phyloP scores from a whole-genome alignment of 2,329 filamentous ascomycete species.

The Ascochyta viciae-villosae region DNA sequence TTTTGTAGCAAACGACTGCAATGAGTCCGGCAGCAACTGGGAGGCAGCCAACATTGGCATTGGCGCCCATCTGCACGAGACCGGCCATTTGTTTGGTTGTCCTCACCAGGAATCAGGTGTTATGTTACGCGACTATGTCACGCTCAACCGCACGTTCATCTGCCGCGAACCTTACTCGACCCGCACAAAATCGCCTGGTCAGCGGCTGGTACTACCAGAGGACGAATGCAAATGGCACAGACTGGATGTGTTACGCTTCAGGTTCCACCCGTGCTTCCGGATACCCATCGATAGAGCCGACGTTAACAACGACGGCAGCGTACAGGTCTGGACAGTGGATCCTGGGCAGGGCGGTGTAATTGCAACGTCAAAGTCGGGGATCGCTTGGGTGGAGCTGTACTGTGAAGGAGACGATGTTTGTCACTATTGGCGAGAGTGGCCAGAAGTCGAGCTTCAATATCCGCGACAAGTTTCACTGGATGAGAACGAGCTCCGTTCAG shows the following conservation, averaged over 20 bases:
- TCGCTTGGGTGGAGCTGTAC: slow-evolving; percentile 86
- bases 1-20: slow-evolving; percentile 82
- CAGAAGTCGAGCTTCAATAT: slow-evolving; percentile 64
- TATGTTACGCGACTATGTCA: slow-evolving; percentile 89
- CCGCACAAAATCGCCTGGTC: slow-evolving; percentile 80
- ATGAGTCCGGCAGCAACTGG: slow-evolving; percentile 89
- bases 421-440: slow-evolving; percentile 81
- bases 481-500: slow-evolving; percentile 75
- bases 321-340: slow-evolving; percentile 87
- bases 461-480: slow-evolving; percentile 77
- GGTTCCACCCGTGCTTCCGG: slow-evolving; percentile 87
- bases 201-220: slow-evolving; percentile 72
- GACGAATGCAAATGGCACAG: slow-evolving; percentile 94
- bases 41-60: slow-evolving; percentile 95
- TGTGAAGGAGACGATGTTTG: slow-evolving; percentile 82
- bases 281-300: slow-evolving; percentile 74
- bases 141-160: slow-evolving; percentile 82
- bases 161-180: slow-evolving; percentile 85
- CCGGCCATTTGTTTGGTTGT: slow-evolving; percentile 87
- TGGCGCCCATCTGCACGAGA: slow-evolving; percentile 89
- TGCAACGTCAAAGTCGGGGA: slow-evolving; percentile 80
- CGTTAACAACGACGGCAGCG: slow-evolving; percentile 70
- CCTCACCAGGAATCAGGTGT: slow-evolving; percentile 90
- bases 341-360: slow-evolving; percentile 77
- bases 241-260: slow-evolving; percentile 86